phyloP scores from a whole-genome alignment of 768 basidiomycete genomes.

The Porphyrellus cyaneotinctus region DNA sequence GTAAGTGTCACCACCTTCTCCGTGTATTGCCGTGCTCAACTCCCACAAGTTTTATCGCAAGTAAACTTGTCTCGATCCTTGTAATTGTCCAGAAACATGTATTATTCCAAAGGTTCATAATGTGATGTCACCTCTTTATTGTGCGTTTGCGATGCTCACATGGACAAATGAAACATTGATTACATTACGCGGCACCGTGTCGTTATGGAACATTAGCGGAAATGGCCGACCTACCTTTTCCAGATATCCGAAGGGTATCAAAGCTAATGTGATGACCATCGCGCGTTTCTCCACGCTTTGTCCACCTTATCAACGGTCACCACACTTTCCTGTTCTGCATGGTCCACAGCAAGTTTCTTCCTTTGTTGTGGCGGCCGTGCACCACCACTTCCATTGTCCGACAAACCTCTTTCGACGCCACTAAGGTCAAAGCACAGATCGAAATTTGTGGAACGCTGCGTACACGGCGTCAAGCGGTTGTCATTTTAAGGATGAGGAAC shows the following conservation, averaged over 20 bases:
- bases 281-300: conserved; percentile 18
- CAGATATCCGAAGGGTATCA: background rate
- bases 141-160: conserved; percentile 15
- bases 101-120: conserved; percentile 14
- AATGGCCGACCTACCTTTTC: conserved; percentile 16
- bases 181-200: conserved; percentile 1
- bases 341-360: conserved; percentile 8
- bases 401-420: conserved; percentile 6
- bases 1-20: conserved; percentile 44
- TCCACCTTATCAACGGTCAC: conserved; percentile 14
- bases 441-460: conserved; percentile 2
- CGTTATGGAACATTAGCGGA: conserved; percentile 6
- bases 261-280: conserved; percentile 2
- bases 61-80: conserved; percentile 34
- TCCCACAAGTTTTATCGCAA: conserved; percentile 73
- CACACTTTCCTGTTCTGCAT: background rate
- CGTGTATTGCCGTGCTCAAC: conserved; percentile 14
- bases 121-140: conserved; percentile 28
- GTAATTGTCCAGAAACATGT: conserved; percentile 20
- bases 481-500: conserved; percentile 2
- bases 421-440: conserved; percentile 17
- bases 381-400: conserved; percentile 22
- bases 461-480: conserved; percentile 7
- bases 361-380: conserved; percentile 15
- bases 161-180: conserved; percentile 11